Evolutionary conservation across 331 rosid genomes (phyloP), one percentile per base, ranked within the genome.

Genomic region (Telfairia occidentalis): DNA sequence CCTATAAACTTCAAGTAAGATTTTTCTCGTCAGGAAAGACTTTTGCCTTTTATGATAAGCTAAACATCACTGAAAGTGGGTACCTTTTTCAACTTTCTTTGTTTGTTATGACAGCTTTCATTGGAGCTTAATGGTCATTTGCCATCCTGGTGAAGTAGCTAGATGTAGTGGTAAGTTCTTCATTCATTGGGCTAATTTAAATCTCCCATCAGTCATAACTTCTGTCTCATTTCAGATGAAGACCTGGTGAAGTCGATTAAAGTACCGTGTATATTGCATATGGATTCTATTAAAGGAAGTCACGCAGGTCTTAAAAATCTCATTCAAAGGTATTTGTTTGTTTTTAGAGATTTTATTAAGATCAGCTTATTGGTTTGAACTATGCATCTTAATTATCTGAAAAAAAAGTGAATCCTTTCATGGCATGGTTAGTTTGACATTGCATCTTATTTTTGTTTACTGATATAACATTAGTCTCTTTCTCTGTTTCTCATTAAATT

Each of bases 271-370:
- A 88, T 93, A 82, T 83, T 93, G 86, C 98, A 91, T 83, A 89
- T 93, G 98, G 98, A 93, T 84, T 93, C 98, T 71, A 90, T 93
- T 52, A 93, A 93, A 80, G 98, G 98, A 81, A 93, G 79, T 83
- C 98, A 93, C 34, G 45, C 87, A 8, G 95, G 98, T 78, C 89
- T 93, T 71, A 93, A 93, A 88, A 88, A 84, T 81, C 92, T 91
- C 76, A 78, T 93, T 75, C 98, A 93, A 79, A 93, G 98, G 98
- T 93, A 86, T 79, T 49, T 19, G 73, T 73, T 45, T 43, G 49
- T 48, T 83, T 57, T 65, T 74, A 29, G 69, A 57, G 43, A 64
- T 74, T 12, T 55, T 6, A 16, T 76, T 5, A 46, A 29, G 43
- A 29, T 15, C 29, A 48, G 9, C 18, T 18, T 46, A 46, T 48